Evolutionary conservation across 306 rosid genomes (phyloP), one percentile per base, ranked within the genome.

Genomic region (Senna siamea): DNA sequence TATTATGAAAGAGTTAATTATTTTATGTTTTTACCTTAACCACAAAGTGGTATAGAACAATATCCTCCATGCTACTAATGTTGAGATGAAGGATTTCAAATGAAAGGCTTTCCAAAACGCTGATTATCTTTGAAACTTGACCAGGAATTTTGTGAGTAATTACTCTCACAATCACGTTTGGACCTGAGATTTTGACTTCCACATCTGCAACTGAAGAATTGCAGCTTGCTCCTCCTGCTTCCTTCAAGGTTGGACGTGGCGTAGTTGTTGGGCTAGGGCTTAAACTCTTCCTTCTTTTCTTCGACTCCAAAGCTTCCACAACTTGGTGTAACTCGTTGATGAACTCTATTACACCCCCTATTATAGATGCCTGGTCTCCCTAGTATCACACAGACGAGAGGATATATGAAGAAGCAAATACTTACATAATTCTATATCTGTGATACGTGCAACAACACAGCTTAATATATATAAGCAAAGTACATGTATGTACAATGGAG

Each of bases 361-460:
- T 94, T 74, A 92, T 89, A 35, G 97, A 94, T 73, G 98, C 97
- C 87, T 94, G 97, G 51, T 91, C 98, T 69, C 96, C 98, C 98
- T 91, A n/a, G n/a, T n/a, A n/a, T n/a, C n/a, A n/a, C n/a, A n/a
- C n/a, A n/a, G n/a, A n/a, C n/a, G n/a, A n/a, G n/a, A n/a, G n/a
- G n/a, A n/a, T n/a, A n/a, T n/a, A n/a, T n/a, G n/a, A n/a, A n/a
- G n/a, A n/a, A n/a, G n/a, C n/a, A n/a, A n/a, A n/a, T n/a, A n/a
- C n/a, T n/a, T n/a, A n/a, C n/a, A n/a, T n/a, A n/a, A n/a, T n/a
- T n/a, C n/a, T n/a, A n/a, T n/a, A n/a, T n/a, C n/a, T n/a, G n/a
- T n/a, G n/a, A n/a, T n/a, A n/a, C n/a, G n/a, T n/a, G n/a, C n/a
- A n/a, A n/a, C n/a, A n/a, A n/a, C n/a, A n/a, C n/a, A n/a, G n/a